phyloP scores from a whole-genome alignment of 352 stramenopile species.

The Phytopythium sindhum region DNA sequence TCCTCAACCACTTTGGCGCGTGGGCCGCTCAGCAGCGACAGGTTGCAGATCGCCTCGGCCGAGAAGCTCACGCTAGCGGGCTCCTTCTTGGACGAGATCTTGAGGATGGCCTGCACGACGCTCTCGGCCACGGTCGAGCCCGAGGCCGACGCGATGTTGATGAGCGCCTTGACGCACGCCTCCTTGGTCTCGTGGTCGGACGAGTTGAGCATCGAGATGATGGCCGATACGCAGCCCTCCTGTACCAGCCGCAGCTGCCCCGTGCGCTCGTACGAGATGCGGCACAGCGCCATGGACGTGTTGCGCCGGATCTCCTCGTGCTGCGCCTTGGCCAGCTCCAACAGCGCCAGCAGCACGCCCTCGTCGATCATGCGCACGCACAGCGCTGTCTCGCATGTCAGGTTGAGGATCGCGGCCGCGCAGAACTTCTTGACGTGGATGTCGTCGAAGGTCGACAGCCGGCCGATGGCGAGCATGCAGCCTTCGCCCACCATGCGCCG shows the following conservation, averaged over 20 bases:
- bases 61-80: conserved; percentile 49
- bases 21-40: conserved; percentile 65
- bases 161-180: conserved; percentile 78
- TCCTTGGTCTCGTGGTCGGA: conserved; percentile 79
- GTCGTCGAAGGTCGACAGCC: conserved; percentile 77
- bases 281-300: conserved; percentile 79
- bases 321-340: conserved; percentile 77
- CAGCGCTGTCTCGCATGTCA: conserved; percentile 52
- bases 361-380: conserved; percentile 66
- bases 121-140: conserved; percentile 60
- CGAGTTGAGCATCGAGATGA: conserved; percentile 83
- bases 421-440: conserved; percentile 82
- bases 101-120: conserved; percentile 75
- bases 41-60: conserved; percentile 70
- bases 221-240: conserved; percentile 77
- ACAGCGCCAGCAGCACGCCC: conserved; percentile 58
- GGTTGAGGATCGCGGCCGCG: conserved; percentile 75
- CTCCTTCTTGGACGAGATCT: conserved; percentile 72
- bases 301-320: conserved; percentile 79
- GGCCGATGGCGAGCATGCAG: conserved; percentile 65
- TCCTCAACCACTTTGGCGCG: conserved; percentile 77
- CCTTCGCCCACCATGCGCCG: conserved; percentile 74
- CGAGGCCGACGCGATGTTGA: conserved; percentile 78
- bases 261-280: conserved; percentile 75
- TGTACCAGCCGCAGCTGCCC: conserved; percentile 73